Evolutionary conservation across 331 rosid genomes (phyloP).

Genomic region (Prunus yedoensis): DNA sequence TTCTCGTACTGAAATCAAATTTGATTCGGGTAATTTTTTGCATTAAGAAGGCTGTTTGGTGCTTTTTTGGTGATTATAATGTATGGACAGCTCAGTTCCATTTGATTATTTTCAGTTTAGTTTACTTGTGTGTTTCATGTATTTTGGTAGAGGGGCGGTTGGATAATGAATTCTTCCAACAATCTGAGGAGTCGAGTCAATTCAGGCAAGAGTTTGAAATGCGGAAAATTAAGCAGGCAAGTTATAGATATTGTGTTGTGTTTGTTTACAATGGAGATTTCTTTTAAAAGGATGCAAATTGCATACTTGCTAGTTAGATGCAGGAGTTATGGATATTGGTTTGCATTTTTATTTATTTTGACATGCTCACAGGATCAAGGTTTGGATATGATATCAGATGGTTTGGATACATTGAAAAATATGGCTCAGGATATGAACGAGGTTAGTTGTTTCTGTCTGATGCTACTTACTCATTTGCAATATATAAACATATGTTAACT

Average conservation of each 20-base stretch:
- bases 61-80: background rate
- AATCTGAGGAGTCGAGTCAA: slow-evolving; percentile 67
- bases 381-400: slow-evolving; percentile 88
- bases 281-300: background rate
- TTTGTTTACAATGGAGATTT: slow-evolving; percentile 13
- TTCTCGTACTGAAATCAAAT: slow-evolving; percentile 84
- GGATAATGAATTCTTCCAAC: slow-evolving; percentile 78
- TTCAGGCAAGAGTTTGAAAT: slow-evolving; percentile 95
- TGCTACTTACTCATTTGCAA: slow-evolving; percentile 5
- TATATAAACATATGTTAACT: background rate
- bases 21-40: slow-evolving; percentile 72
- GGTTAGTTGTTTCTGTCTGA: slow-evolving; percentile 42
- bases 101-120: background rate
- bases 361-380: slow-evolving; percentile 84
- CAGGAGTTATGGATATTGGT: slow-evolving; percentile 5
- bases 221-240: slow-evolving; percentile 90
- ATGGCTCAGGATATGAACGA: slow-evolving; percentile 99
- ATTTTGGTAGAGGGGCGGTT: slow-evolving; percentile 68
- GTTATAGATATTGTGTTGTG: slow-evolving; percentile 18
- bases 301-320: slow-evolving; percentile 19
- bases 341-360: slow-evolving; percentile 21
- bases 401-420: slow-evolving; percentile 83
- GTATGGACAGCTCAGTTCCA: background rate
- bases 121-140: slow-evolving; percentile 28
- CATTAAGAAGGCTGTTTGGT: background rate